Conservation (phyloP, 1,284 basidiomycete genomes). For the Tausonia pullulans region DNA sequence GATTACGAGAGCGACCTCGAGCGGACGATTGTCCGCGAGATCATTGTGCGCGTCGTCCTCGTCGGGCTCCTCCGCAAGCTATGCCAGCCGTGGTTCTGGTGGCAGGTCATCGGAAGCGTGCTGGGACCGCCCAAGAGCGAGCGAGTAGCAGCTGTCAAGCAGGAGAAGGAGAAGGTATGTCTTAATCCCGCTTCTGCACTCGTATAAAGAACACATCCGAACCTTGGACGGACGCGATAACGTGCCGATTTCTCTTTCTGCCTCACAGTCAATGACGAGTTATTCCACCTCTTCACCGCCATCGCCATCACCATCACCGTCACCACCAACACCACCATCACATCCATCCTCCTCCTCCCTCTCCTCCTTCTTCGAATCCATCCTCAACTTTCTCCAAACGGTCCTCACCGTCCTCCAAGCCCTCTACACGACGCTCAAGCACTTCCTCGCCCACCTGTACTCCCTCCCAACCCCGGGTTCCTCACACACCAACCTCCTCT, state of each 20-base stretch:
- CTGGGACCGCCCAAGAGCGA: no score
- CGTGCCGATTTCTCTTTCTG: no score
- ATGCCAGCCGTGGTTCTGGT: conserved; percentile 2
- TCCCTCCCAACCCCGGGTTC: background rate
- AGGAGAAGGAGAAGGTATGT: background rate
- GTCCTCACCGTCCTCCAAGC: background rate
- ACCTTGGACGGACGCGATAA: no score
- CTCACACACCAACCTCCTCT: background rate
- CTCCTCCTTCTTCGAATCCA: background rate
- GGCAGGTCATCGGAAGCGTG: background rate
- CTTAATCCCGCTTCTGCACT: no score
- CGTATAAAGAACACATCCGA: no score
- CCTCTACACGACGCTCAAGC: background rate
- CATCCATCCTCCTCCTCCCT: background rate
- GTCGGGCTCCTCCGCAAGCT: background rate
- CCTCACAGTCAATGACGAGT: no score
- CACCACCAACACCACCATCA: background rate
- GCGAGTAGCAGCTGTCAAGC: background rate
- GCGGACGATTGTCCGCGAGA: background rate
- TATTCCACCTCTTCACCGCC: background rate
- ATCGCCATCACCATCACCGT: background rate
- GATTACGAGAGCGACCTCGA: conserved; percentile 5
- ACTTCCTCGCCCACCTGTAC: background rate
- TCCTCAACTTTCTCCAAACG: conserved; percentile 6
- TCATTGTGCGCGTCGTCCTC: background rate